phyloP scores from a whole-genome alignment of 352 stramenopile species.

The Globisporangium cystogenes region DNA sequence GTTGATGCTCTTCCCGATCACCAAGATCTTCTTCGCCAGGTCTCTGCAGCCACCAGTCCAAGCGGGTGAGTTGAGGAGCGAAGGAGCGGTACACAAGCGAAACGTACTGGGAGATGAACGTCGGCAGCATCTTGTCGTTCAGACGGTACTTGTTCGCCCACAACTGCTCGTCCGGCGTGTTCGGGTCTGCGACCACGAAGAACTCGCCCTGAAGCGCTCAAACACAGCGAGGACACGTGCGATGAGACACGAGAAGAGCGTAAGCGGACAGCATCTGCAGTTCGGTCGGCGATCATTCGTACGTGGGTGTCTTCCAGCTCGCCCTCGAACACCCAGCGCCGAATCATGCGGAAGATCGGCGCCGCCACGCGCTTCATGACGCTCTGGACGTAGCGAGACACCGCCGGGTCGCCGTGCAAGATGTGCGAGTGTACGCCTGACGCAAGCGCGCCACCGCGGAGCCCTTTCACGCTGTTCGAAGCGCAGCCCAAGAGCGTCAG shows the following conservation, averaged over 20 bases:
- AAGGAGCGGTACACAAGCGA: too few species aligned
- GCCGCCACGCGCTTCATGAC: conserved; percentile 75
- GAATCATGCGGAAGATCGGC: conserved; percentile 86
- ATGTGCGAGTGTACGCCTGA: conserved; percentile 90
- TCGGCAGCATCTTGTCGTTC: conserved; percentile 80
- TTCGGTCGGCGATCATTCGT: conserved; percentile 18
- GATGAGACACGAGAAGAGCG: too few species aligned
- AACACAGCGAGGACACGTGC: too few species aligned
- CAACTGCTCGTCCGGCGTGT: conserved; percentile 72
- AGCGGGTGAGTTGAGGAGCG: not conserved
- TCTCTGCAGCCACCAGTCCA: conserved; percentile 30
- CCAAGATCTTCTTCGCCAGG: conserved; percentile 91
- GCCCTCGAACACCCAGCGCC: conserved; percentile 85
- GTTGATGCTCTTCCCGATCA: conserved; percentile 98
- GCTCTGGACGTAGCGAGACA: conserved; percentile 65
- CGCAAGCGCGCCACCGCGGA: conserved; percentile 83
- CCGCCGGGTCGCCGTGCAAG: conserved; percentile 85
- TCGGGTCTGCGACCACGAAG: conserved; percentile 76
- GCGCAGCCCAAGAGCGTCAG: not conserved
- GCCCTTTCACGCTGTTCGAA: conserved; percentile 57
- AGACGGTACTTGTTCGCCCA: conserved; percentile 86
- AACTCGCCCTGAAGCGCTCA: conserved; percentile 59
- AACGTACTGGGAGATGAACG: conserved; percentile 82
- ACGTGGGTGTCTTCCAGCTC: conserved; percentile 83
- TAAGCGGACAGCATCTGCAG: too few species aligned